Conservation (phyloP, 805 yeast genomes). For the Candida silvatica region DNA sequence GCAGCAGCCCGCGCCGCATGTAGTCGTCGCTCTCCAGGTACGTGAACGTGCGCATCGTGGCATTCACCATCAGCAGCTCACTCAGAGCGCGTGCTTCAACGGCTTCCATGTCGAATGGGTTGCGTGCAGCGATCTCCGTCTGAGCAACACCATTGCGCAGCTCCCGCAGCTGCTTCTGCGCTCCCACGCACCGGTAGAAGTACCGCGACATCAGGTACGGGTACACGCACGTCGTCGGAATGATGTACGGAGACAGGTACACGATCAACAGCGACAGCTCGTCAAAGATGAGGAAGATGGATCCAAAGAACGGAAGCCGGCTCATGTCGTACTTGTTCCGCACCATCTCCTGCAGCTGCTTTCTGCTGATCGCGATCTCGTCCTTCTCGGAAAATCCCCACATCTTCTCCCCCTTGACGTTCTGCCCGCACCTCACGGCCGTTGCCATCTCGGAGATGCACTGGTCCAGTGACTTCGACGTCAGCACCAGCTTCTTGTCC, state of each 20-base stretch:
- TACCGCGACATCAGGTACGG: slow-evolving; percentile 36
- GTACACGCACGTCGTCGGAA: slow-evolving; percentile 55
- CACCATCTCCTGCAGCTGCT: slow-evolving; percentile 39
- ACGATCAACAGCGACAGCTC: slow-evolving; percentile 50
- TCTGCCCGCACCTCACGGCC: slow-evolving; percentile 16
- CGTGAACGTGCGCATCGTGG: not conserved
- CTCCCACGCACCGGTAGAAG: slow-evolving; percentile 22
- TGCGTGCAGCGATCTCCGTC: slow-evolving; percentile 26
- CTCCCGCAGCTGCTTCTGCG: slow-evolving; percentile 13
- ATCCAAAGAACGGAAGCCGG: slow-evolving; percentile 52
- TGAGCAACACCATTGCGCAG: slow-evolving; percentile 9
- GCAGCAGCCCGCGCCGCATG: slow-evolving; percentile 16
- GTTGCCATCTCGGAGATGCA: slow-evolving; percentile 18
- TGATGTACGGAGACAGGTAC: slow-evolving; percentile 41
- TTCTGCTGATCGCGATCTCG: slow-evolving; percentile 20
- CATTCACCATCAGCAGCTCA: slow-evolving; percentile 20
- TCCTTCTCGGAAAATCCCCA: slow-evolving; percentile 5
- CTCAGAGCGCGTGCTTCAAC: slow-evolving; percentile 28
- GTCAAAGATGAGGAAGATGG: slow-evolving; percentile 43
- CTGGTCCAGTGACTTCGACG: slow-evolving; percentile 7
- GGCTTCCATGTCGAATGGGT: slow-evolving; percentile 38
- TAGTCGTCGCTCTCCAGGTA: not conserved
- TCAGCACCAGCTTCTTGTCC: slow-evolving; percentile 13
- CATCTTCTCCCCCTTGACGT: slow-evolving; percentile 7
- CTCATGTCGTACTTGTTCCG: slow-evolving; percentile 41